A percentile compares a stretch with the other conserved stretches of the same genome.
Conservation (phyloP, 2,329 filamentous ascomycete species). For the Xylaria arbuscula region DNA sequence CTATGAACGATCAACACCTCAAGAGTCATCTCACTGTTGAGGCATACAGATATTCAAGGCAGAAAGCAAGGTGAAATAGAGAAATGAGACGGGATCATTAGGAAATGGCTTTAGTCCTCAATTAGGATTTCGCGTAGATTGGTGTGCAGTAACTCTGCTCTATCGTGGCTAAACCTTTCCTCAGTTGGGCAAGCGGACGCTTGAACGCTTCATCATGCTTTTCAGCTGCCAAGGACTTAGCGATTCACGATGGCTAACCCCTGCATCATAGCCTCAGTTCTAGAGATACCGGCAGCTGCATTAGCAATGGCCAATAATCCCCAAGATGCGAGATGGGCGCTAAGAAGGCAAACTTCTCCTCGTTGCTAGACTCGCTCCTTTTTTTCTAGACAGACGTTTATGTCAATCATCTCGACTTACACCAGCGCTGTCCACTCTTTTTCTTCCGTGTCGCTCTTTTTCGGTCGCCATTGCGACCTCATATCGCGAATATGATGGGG, state of each 20-base stretch:
- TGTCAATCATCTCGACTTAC: not conserved
- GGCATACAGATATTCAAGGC: not conserved
- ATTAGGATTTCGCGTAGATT: not conserved
- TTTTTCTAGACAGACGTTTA: slow-evolving; percentile 2
- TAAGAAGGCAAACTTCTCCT: slow-evolving; percentile 21
- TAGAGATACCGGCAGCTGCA: slow-evolving; percentile 22
- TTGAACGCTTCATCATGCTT: slow-evolving; percentile 15
- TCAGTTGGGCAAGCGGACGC: slow-evolving; percentile 23
- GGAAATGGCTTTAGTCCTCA: not conserved
- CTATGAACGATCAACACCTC: not conserved
- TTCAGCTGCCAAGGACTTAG: slow-evolving; percentile 38
- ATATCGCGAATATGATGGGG: slow-evolving; percentile 21
- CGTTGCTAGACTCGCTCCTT: slow-evolving; percentile 18
- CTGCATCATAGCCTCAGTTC: slow-evolving; percentile 27
- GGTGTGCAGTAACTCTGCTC: slow-evolving; percentile 14
- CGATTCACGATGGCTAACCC: slow-evolving; percentile 18
- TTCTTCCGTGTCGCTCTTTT: slow-evolving; percentile 30
- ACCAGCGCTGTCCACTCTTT: slow-evolving; percentile 20
- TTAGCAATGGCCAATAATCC: slow-evolving; percentile 18
- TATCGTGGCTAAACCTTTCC: slow-evolving; percentile 19
- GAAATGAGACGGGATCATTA: not conserved
- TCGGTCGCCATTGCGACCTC: slow-evolving; percentile 27
- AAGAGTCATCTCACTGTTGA: not conserved
- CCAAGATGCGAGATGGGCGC: slow-evolving; percentile 4
- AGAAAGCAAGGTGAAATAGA: not conserved